Evolutionary conservation across 2,329 filamentous ascomycete species (phyloP).

Genomic region (Gliomastix tumulicola): DNA sequence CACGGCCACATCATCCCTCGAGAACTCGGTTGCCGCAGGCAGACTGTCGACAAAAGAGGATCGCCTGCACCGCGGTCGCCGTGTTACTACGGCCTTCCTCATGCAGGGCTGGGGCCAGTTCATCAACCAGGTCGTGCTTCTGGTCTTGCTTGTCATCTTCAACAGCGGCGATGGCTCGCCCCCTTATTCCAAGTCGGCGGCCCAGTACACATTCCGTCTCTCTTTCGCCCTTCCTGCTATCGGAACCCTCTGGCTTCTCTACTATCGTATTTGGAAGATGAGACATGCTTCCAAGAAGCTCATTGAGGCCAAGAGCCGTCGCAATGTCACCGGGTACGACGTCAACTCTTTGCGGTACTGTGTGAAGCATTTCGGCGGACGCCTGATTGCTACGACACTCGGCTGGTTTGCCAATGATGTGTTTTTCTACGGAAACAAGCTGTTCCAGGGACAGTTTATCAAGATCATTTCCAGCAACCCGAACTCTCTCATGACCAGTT

Average conservation of each 20-base stretch:
- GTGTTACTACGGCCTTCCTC: slow-evolving; percentile 91
- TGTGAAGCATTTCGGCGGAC: slow-evolving; percentile 76
- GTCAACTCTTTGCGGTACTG: slow-evolving; percentile 73
- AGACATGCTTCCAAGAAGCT: slow-evolving; percentile 79
- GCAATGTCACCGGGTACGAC: slow-evolving; percentile 87
- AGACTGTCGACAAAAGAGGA: slow-evolving; percentile 87
- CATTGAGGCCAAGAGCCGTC: slow-evolving; percentile 74
- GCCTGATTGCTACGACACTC: slow-evolving; percentile 78
- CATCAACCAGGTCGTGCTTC: slow-evolving; percentile 85
- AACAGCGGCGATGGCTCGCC: slow-evolving; percentile 67
- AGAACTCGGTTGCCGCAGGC: slow-evolving; percentile 78
- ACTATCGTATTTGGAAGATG: slow-evolving; percentile 96
- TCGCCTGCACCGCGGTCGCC: slow-evolving; percentile 89
- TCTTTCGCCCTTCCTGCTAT: slow-evolving; percentile 88
- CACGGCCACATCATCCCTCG: slow-evolving; percentile 92
- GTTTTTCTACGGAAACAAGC: slow-evolving; percentile 99
- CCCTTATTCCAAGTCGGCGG: slow-evolving; percentile 70
- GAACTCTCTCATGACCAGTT: slow-evolving; percentile 72
- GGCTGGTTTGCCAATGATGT: slow-evolving; percentile 96
- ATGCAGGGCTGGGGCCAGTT: slow-evolving; percentile 99
- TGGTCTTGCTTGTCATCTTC: slow-evolving; percentile 81
- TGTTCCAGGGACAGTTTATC: slow-evolving; percentile 92
- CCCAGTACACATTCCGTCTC: slow-evolving; percentile 86
- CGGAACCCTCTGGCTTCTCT: slow-evolving; percentile 89
- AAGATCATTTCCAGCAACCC: slow-evolving; percentile 64